Evolutionary conservation across 768 basidiomycete genomes (phyloP).

Genomic region (Gelatoporia subvermispora): DNA sequence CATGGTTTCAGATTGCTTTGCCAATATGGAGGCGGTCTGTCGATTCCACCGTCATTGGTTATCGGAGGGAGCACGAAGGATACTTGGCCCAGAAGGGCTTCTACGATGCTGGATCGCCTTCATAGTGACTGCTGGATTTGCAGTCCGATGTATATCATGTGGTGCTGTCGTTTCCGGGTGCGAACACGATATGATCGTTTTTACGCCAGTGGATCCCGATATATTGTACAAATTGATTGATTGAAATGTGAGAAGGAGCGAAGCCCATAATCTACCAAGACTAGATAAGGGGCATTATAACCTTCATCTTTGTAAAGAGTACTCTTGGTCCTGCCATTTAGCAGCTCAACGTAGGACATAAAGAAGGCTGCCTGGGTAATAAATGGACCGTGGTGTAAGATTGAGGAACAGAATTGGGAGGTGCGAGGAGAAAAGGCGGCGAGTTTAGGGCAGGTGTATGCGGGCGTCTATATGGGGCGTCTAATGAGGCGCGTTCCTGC

Average conservation of each 20-base stretch:
- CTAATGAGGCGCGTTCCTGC: too few relatives aligned
- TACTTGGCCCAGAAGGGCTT: constrained; percentile 24
- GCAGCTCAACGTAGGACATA: constrained; percentile 40
- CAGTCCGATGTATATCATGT: too few relatives aligned
- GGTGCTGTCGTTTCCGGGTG: too few relatives aligned
- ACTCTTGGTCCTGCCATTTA: constrained; percentile 82
- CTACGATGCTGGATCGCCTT: not conserved
- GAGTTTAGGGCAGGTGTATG: constrained; percentile 23
- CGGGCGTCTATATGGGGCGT: too few relatives aligned
- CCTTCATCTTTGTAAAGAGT: constrained; percentile 41
- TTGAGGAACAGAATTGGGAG: constrained; percentile 21
- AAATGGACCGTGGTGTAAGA: constrained; percentile 57
- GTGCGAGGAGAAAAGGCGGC: not conserved
- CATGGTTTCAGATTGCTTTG: constrained; percentile 29
- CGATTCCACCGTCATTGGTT: constrained; percentile 29
- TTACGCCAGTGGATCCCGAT: too few relatives aligned
- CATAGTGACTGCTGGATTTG: too few relatives aligned
- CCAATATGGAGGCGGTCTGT: constrained; percentile 35
- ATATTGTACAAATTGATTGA: too few relatives aligned
- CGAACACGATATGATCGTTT: too few relatives aligned
- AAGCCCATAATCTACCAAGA: constrained; percentile 33
- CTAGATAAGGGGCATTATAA: constrained; percentile 62
- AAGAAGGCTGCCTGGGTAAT: constrained; percentile 63
- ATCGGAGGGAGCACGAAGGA: constrained; percentile 31
- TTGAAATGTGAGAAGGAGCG: constrained; percentile 40